A percentile compares a stretch with the other conserved stretches of the same genome.
These are phyloP conservation scores for Vanrija sp. DNA, from an alignment of 1,284 basidiomycete species.

Conservation along the genomic window DNA sequence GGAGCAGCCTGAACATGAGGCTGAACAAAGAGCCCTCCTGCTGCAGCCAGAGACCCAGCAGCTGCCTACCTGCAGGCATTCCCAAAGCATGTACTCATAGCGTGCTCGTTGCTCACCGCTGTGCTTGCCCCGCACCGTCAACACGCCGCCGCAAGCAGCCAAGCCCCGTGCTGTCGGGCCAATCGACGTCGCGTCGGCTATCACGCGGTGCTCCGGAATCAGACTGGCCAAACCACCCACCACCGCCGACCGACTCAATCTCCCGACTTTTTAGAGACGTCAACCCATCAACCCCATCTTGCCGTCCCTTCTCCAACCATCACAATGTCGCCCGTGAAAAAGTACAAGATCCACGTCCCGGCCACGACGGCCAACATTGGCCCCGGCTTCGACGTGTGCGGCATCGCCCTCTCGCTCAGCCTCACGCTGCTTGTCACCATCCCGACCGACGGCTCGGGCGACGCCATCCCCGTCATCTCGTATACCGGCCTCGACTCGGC, in stretches of 20 bases:
- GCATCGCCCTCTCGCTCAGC: constrained; percentile 86
- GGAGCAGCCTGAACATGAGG: too few relatives aligned
- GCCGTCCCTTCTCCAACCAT: background rate
- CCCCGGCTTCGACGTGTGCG: constrained; percentile 97
- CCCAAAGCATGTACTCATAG: too few relatives aligned
- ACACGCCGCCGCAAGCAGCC: too few relatives aligned
- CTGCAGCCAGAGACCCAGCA: too few relatives aligned
- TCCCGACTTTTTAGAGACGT: background rate
- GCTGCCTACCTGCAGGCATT: too few relatives aligned
- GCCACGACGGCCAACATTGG: constrained; percentile 98
- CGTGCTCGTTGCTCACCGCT: too few relatives aligned
- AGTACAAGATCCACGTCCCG: constrained; percentile 72
- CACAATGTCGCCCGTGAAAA: constrained; percentile 17
- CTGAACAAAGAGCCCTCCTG: too few relatives aligned
- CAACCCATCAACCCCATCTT: background rate
- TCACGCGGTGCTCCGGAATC: too few relatives aligned
- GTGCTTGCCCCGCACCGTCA: too few relatives aligned
- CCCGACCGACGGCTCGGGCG: constrained; percentile 20
- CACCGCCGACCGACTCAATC: background rate
- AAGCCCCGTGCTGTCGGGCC: too few relatives aligned
- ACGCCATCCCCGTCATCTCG: constrained; percentile 52
- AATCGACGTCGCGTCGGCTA: too few relatives aligned
- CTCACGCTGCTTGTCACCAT: constrained; percentile 71
- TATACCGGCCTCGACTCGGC: constrained; percentile 85
- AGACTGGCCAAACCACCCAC: too few relatives aligned